Base-by-base conservation (phyloP, 1,139 yeast species). In the Kodamaea sp. region DNA sequence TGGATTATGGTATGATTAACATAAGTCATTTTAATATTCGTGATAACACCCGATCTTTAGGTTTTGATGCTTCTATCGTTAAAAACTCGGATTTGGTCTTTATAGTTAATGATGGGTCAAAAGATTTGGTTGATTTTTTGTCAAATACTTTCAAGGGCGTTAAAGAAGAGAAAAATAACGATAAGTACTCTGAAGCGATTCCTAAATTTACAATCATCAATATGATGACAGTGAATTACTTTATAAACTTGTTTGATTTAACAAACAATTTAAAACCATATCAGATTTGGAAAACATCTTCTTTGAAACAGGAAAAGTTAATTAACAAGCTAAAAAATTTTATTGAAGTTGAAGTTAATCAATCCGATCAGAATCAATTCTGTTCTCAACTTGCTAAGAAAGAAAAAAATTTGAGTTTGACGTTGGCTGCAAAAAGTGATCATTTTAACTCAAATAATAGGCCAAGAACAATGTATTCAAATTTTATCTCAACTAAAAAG, bases 211-310 rank as follows among this genome's bases (percentile, higher is more conserved):
- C 70, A 2, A 55, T 70, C n/a, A 62, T 70, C 35, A 70, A 70
- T 46, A 52, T 70, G 54, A 62, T 68, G 50, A 63, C 72, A 1
- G 63, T 62, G 27, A 70, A 70, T 46, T 70, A 68, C 47, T 70
- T 70, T 40, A 50, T 60, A 26, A 68, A 67, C 43, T 54, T 70
- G 31, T 63, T 68, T 44, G 73, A 68, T 8, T 51, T 70, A 26
- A 65, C 69, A 30, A 60, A 60, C 44, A 45, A 43, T 26, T 46
- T 62, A 27, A 58, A 55, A 31, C 76, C 76, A 0, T 58, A 56
- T 40, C 74, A 68, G 44, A 62, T 66, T 28, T 68, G 74, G 72
- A 70, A 69, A 42, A 55, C 72, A 2, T 52, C 70, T 2, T 62
- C 71, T 2, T 49, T 67, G 36, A 57, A 50, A 29, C 62, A 60